A percentile compares a stretch with the other conserved stretches of the same genome.
phyloP scores from a whole-genome alignment of 2,329 filamentous ascomycete species.

The Diaporthe destruens region DNA sequence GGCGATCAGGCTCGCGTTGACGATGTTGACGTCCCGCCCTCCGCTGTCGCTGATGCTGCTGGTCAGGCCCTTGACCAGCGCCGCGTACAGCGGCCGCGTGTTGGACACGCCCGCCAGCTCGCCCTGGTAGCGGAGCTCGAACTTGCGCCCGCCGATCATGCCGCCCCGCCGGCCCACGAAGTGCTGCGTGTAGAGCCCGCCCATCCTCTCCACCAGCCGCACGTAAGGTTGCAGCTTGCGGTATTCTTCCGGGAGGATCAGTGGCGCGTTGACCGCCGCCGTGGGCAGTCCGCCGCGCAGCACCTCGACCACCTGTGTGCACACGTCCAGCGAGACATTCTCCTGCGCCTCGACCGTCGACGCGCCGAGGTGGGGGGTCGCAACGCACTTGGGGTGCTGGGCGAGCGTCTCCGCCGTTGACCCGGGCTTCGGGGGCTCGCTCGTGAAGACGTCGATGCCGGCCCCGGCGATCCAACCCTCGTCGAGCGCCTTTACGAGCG shows the following conservation, averaged over 20 bases:
- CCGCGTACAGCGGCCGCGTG: slow-evolving; percentile 83
- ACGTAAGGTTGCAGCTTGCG: slow-evolving; percentile 83
- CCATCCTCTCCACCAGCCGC: slow-evolving; percentile 82
- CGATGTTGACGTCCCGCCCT: slow-evolving; percentile 81
- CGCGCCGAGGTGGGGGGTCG: slow-evolving; percentile 84
- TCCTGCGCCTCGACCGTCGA: slow-evolving; percentile 87
- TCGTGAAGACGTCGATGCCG: slow-evolving; percentile 83
- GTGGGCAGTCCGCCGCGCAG: slow-evolving; percentile 79
- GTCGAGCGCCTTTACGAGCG: slow-evolving; percentile 77
- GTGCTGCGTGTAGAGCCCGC: slow-evolving; percentile 82
- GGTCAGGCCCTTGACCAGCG: slow-evolving; percentile 81
- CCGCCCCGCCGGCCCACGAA: slow-evolving; percentile 62
- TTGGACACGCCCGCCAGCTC: slow-evolving; percentile 78
- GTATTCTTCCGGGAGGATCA: slow-evolving; percentile 86
- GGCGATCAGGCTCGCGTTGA: slow-evolving; percentile 82
- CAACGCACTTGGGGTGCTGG: slow-evolving; percentile 78
- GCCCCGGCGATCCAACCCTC: slow-evolving; percentile 80
- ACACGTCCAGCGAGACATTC: slow-evolving; percentile 86
- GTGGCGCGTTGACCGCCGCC: slow-evolving; percentile 82
- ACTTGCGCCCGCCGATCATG: slow-evolving; percentile 72
- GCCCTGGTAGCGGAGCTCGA: slow-evolving; percentile 83
- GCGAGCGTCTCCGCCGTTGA: slow-evolving; percentile 74
- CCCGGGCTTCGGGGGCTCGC: slow-evolving; percentile 71
- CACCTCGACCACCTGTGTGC: slow-evolving; percentile 81
- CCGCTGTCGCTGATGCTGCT: slow-evolving; percentile 76